Conservation (phyloP, 1,284 basidiomycete species). For the Xanthoconium separans region DNA sequence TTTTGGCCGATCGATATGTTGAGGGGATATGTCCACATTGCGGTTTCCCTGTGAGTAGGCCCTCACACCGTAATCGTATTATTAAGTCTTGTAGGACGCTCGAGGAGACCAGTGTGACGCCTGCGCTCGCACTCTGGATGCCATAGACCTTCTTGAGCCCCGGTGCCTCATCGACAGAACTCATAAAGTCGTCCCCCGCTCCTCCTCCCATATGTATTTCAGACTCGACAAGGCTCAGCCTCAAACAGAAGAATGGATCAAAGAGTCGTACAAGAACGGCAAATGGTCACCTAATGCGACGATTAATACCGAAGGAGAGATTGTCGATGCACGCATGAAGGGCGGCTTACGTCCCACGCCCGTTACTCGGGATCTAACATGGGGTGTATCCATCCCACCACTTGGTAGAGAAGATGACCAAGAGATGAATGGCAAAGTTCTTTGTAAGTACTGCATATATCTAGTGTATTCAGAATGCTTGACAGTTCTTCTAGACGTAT, state of each 20-base stretch:
- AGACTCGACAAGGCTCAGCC: conserved; percentile 85
- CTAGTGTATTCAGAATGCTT: background rate
- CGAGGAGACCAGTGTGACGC: conserved; percentile 98
- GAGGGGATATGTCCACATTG: conserved; percentile 95
- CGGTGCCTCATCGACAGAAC: conserved; percentile 86
- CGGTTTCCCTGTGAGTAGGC: conserved; percentile 62
- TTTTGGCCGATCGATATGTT: conserved; percentile 93
- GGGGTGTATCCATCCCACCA: conserved; percentile 92
- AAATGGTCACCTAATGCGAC: conserved; percentile 94
- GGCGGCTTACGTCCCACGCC: conserved; percentile 87
- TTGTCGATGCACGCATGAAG: conserved; percentile 90
- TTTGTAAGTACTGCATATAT: conserved; percentile 64
- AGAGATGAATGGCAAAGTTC: conserved; percentile 92
- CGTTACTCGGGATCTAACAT: conserved; percentile 91
- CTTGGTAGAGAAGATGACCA: conserved; percentile 71
- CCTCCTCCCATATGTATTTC: conserved; percentile 94
- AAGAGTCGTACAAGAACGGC: conserved; percentile 74
- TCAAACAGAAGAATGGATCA: conserved; percentile 87
- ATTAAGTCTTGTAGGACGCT: conserved; percentile 65
- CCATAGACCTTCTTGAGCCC: conserved; percentile 93
- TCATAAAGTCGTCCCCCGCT: conserved; percentile 74
- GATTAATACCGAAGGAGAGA: conserved; percentile 82
- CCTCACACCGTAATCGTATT: conserved; percentile 13
- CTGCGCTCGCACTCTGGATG: conserved; percentile 91
- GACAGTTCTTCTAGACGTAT: conserved; percentile 60